Evolutionary conservation across 805 yeast species (phyloP).

Genomic region (Saccharomycopsis fibuligera): DNA sequence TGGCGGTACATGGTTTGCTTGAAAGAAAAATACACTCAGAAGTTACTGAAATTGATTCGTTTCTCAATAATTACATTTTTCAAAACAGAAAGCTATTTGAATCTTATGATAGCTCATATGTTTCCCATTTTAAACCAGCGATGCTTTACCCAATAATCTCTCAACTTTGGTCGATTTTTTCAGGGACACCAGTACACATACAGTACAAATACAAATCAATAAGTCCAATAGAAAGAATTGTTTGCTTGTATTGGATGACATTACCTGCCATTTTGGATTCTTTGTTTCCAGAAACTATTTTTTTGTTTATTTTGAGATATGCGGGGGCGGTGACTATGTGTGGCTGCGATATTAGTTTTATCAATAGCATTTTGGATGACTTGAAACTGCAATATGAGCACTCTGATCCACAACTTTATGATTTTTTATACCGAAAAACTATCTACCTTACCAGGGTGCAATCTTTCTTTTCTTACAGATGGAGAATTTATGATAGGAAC

Average conservation of each 20-base stretch:
- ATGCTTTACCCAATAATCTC: too few relatives aligned
- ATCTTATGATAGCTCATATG: neutral
- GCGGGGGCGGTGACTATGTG: conserved; percentile 1
- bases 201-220: neutral
- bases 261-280: conserved; percentile 5
- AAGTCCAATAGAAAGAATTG: conserved; percentile 5
- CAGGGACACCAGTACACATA: too few relatives aligned
- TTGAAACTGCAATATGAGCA: neutral
- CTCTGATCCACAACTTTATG: conserved; percentile 1
- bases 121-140: neutral
- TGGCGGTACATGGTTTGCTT: neutral
- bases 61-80: neutral
- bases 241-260: conserved; percentile 8
- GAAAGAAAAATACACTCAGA: neutral
- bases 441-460: conserved; percentile 8
- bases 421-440: conserved; percentile 1
- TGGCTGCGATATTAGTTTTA: conserved; percentile 8
- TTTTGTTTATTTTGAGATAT: conserved; percentile 6
- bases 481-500: conserved; percentile 3
- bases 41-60: neutral
- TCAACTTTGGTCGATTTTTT: too few relatives aligned
- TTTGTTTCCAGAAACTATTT: conserved; percentile 9
- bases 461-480: conserved; percentile 8
- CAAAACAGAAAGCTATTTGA: neutral
- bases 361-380: neutral